Conservation (phyloP, 345 rosid genomes). For the Noccaea bulbosa region DNA sequence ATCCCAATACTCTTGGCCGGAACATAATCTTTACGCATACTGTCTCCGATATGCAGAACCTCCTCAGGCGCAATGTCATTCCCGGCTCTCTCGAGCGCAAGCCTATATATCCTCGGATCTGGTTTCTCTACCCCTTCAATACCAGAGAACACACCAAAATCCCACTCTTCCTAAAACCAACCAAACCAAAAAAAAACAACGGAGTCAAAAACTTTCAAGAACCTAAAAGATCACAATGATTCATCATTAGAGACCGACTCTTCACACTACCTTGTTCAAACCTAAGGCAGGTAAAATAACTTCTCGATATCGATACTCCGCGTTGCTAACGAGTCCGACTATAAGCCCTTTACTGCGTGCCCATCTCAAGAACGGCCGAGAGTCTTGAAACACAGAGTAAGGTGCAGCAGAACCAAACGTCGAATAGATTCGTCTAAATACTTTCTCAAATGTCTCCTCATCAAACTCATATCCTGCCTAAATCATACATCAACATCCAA, state of each 20-base stretch:
- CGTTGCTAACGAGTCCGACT: constrained; percentile 83
- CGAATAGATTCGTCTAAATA: constrained; percentile 83
- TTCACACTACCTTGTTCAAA: constrained; percentile 59
- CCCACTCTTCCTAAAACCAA: constrained; percentile 79
- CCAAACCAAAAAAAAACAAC: background rate
- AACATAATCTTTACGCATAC: constrained; percentile 84
- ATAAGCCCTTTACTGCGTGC: constrained; percentile 64
- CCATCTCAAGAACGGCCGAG: constrained; percentile 90
- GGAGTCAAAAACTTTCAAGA: background rate
- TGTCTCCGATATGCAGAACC: constrained; percentile 84
- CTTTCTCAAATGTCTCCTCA: constrained; percentile 88
- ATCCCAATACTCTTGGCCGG: constrained; percentile 89
- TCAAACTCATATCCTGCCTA: constrained; percentile 98
- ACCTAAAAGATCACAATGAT: constrained; percentile 12
- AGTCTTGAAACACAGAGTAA: constrained; percentile 73
- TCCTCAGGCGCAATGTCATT: constrained; percentile 63
- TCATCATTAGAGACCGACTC: constrained; percentile 8
- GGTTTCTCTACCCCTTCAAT: constrained; percentile 95
- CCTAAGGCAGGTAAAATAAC: constrained; percentile 93
- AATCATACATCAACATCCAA: constrained; percentile 19
- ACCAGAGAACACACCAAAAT: constrained; percentile 96
- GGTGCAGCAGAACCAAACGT: constrained; percentile 97
- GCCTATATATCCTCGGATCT: constrained; percentile 68
- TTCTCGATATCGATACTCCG: constrained; percentile 84
- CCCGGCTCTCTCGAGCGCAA: constrained; percentile 83